phyloP scores from a whole-genome alignment of 495 filamentous ascomycete species.

The Penicillium verhagenii region DNA sequence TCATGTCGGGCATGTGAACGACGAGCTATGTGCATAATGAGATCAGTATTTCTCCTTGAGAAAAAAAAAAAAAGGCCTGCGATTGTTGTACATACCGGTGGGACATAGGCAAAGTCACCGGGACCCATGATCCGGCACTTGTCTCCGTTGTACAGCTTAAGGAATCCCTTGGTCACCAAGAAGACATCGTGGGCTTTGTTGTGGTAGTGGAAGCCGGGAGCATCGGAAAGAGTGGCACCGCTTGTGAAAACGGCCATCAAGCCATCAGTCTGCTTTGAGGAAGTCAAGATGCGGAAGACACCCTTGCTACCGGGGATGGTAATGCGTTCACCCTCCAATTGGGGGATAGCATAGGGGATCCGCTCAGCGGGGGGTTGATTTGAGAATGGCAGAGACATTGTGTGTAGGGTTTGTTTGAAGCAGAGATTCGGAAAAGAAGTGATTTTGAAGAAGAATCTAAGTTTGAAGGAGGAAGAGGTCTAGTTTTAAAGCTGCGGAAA shows the following conservation, averaged over 20 bases:
- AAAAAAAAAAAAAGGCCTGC: no score
- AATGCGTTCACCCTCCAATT: conserved; percentile 44
- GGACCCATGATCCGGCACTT: conserved; percentile 44
- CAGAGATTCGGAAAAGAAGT: background rate
- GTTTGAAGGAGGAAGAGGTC: background rate
- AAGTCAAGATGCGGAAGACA: conserved; percentile 44
- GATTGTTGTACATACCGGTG: conserved; percentile 47
- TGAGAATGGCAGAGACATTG: conserved; percentile 28
- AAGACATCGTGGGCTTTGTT: conserved; percentile 50
- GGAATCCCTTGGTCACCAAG: conserved; percentile 44
- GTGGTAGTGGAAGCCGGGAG: conserved; percentile 50
- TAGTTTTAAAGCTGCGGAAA: background rate
- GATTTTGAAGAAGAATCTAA: background rate
- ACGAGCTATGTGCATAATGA: conserved; percentile 18
- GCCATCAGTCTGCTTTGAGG: conserved; percentile 44
- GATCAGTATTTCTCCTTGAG: background rate
- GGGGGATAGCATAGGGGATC: conserved; percentile 41
- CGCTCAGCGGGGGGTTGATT: conserved; percentile 26
- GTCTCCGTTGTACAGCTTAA: conserved; percentile 49
- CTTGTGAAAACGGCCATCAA: conserved; percentile 48
- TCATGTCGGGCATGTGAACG: conserved; percentile 44
- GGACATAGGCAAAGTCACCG: conserved; percentile 50
- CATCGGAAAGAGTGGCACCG: conserved; percentile 40
- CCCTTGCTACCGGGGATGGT: conserved; percentile 46
- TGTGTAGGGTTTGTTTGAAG: conserved; percentile 1